Evolutionary conservation across 495 filamentous ascomycete genomes (phyloP), one percentile per base, ranked within the genome.

Genomic region (Penicillium egyptiacum): DNA sequence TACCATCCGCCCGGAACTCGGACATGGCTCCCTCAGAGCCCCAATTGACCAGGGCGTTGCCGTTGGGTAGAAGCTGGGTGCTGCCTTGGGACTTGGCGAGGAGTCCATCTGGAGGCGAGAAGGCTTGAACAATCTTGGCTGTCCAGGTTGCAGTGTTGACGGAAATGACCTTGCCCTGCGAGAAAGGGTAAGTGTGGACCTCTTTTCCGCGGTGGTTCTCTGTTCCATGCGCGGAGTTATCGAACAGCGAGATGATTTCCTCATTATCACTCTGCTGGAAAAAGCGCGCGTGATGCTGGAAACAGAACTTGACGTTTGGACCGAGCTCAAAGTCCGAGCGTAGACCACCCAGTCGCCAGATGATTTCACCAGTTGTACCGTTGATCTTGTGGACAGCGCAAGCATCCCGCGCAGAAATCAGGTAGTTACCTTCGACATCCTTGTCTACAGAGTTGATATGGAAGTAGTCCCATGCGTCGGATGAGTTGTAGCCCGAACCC

Each of bases 251-350:
- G 49, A 84, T 75, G 11, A 71, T 70, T 44, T 80, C 75, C 37
- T 75, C 62, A 41, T 77, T 69, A 4, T 67, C 70, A 43, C 75
- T 54, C 43, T 77, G 71, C 20, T 70, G 70, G 31, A 81, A 50
- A 53, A 76, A 83, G 5, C 81, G 75, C 0, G 81, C 83, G 55
- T 86, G 78, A 56, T 86, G 83, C 64, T 86, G 83, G 63, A 79
- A 83, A 56, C 77, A 77, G 70, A 86, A 85, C 2, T 76, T 62
- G 53, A 77, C 75, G 26, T 78, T 75, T 30, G 58, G 65, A 1
- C 67, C 69, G 42, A 75, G 61, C 14, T 68, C 60, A 54, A 81
- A 78, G 39, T 76, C 70, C 28, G 80, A 67, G 31, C 70, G 66
- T 53, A 71, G 50, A 26, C 83, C 83, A 23, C 77, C 70, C 26